Conservation (phyloP, 306 rosid genomes). For the Bauhinia variegata region DNA sequence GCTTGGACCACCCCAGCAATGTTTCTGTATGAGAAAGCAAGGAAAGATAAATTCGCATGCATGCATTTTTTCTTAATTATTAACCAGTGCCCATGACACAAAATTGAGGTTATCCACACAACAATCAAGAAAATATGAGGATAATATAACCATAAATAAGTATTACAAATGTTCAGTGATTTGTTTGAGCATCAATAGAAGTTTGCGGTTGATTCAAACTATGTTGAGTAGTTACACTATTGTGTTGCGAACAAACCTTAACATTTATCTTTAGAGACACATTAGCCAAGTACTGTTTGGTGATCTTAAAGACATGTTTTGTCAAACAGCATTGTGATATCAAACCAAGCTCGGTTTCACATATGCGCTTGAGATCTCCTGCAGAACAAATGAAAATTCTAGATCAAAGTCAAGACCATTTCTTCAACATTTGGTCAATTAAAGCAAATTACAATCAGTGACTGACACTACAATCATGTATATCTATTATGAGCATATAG, state of each 20-base stretch:
- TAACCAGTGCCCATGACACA: too few relatives aligned
- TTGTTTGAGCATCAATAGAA: too few relatives aligned
- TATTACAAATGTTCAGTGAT: too few relatives aligned
- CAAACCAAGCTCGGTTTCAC: conserved; percentile 91
- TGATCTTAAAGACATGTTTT: conserved; percentile 85
- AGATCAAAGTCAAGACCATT: conserved; percentile 4
- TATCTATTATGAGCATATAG: background rate
- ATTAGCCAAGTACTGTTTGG: conserved; percentile 87
- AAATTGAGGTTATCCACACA: too few relatives aligned
- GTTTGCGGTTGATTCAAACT: background rate
- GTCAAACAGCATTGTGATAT: conserved; percentile 94
- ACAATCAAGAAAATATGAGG: background rate
- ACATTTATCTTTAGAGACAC: conserved; percentile 94
- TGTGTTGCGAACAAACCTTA: conserved; percentile 60
- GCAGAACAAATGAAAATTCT: conserved; percentile 29
- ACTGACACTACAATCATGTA: too few relatives aligned
- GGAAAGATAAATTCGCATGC: background rate
- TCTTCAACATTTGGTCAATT: background rate
- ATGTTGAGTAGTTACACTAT: too few relatives aligned
- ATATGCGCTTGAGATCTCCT: conserved; percentile 93
- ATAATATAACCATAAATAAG: too few relatives aligned
- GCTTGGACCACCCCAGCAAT: conserved; percentile 5
- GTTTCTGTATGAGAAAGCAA: background rate
- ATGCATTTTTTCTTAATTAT: too few relatives aligned
- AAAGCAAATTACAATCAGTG: conserved; percentile 1